phyloP scores from a whole-genome alignment of 495 filamentous ascomycete species.

The Penicillium tannophilum region DNA sequence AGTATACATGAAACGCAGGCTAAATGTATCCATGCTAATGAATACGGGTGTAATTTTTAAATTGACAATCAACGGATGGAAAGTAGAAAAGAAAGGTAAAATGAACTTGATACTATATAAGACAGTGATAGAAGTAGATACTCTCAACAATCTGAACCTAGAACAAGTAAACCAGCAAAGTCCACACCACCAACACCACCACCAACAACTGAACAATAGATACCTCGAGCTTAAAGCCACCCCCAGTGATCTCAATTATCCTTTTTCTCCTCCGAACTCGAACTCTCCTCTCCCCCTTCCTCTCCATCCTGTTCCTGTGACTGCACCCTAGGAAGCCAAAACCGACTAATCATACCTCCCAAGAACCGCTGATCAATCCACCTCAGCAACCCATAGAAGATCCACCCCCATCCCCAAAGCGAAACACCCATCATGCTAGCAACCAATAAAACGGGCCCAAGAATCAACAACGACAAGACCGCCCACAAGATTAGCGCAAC shows the following conservation, averaged over 20 bases:
- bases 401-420: conserved; percentile 46
- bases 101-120: not conserved
- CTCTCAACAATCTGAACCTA: not conserved
- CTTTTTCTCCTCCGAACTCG: conserved; percentile 15
- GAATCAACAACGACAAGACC: conserved; percentile 38
- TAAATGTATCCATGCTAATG: no score
- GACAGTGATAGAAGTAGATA: not conserved
- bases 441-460: conserved; percentile 40
- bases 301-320: conserved; percentile 11
- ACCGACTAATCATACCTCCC: conserved; percentile 35
- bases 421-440: conserved; percentile 41
- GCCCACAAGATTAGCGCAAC: conserved; percentile 39
- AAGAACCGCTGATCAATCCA: conserved; percentile 40
- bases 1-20: no score
- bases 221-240: no score
- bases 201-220: no score
- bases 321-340: conserved; percentile 28
- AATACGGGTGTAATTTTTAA: no score
- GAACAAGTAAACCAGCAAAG: not conserved
- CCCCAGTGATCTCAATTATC: conserved; percentile 9
- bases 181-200: no score
- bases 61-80: not conserved
- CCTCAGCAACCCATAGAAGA: conserved; percentile 39
- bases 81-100: not conserved
- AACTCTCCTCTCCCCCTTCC: conserved; percentile 7